Base-by-base conservation (phyloP, 768 basidiomycete species). In the Paxillus ammoniavirescens region DNA sequence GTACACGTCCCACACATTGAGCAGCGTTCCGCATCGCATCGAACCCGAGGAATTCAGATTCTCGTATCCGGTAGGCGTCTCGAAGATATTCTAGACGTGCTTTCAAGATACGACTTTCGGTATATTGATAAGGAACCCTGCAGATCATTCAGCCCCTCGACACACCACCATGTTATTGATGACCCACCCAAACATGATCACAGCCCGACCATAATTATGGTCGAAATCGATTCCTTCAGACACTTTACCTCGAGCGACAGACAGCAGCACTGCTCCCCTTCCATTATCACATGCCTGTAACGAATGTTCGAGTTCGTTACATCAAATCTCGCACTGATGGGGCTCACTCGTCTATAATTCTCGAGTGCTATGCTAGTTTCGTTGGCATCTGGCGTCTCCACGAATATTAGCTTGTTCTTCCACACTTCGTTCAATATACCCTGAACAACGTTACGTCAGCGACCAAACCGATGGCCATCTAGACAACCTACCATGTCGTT, bases 221-320 rank as follows among this genome's bases (percentile, higher is more conserved):
- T 99, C 97, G 65, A 99, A 99, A 83, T 99, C 97, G 64, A 99
- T 99, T n/a, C 97, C 97, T 72, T 99, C 97, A 0, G 97, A 98
- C 0, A 99, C 97, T 70, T 99, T 99, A 3, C 97, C 97, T 76
- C 97, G 86, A 28, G 97, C 97, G 33, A 99, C 97, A 21, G 97
- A 98, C 38, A 99, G 77, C 30, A 99, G 77, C 28, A 98, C 94
- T 17, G 97, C 97, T 2, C 97, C 97, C 47, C 97, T 84, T 40
- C 97, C 97, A 66, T 99, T 99, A 71, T 98, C 93, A 69, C 97
- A 99, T 28, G 97, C 97, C 95, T 96, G 49, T 9, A 36, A 8
- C 15, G 37, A 17, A 33, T 12, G 48, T 42, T 44, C 15, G 7
- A 33, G 33, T 41, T 21, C 3, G 9, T 30, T 40, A 42, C 17